Evolutionary conservation across 192 early-diverging fungal species (phyloP), one percentile per base, ranked within the genome.

Genomic region (Phycomyces blakesleeanus): DNA sequence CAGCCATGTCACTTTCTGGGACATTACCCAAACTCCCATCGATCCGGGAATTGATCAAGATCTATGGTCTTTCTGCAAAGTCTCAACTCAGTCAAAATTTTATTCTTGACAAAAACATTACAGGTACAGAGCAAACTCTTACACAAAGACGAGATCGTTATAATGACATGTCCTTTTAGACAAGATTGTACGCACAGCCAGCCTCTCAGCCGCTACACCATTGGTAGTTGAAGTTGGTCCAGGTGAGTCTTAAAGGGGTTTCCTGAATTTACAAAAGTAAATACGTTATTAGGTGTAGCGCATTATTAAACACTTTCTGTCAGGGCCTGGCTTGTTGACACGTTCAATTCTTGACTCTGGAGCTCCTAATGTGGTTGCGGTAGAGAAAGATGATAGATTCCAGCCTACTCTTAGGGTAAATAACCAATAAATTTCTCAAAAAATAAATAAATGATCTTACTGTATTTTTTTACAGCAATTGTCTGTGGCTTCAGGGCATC

Each of bases 41-140:
- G 10, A 84, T 90, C 57, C 78, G 88, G 42, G 90, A 91, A 51
- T 71, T 91, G 24, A 83, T 89, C 42, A 84, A 82, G 27, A 74
- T 90, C 34, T 92, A 90, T 65, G 87, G 88, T 20, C 67, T 92
- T 65, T 79, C 77, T 25, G 89, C 90, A 15, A 80, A 83, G 51
- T 79, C 83, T 59, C 82, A 86, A 67, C 79, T 92, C n/a, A 85
- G 85, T 55, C 90, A 92, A 63, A 90, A 92, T 72, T 92, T 92
- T 72, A 85, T 92, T 38, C 80, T 92, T 55, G 87, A 92, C 75
- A 87, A 85, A 60, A 90, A 90, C 58, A 76, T 92, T n/a, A 92
- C 90, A 10, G 83, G 85, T 82, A 52, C 7, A 51, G 25, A 53
- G n/a, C 5, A 51, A 44, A n/a, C n/a, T n/a, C n/a, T 1, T 72